phyloP scores from a whole-genome alignment of 2,329 filamentous ascomycete genomes.

The Fusarium coffeatum region DNA sequence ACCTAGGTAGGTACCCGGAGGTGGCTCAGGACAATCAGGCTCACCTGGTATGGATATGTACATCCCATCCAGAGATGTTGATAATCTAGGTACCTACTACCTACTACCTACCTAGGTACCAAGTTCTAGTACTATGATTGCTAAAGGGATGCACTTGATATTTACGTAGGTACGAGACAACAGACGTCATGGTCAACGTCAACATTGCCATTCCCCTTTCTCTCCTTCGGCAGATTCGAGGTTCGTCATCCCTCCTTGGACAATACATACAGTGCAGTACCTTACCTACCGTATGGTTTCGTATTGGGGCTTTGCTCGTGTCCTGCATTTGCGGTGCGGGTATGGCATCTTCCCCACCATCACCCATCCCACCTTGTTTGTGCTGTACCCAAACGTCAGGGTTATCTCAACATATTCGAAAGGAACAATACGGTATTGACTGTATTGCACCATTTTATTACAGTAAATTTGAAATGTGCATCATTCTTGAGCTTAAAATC shows the following conservation, averaged over 20 bases:
- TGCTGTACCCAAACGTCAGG: not conserved
- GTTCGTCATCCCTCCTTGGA: constrained; percentile 1
- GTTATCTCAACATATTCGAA: not conserved
- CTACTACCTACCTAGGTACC: too few species aligned
- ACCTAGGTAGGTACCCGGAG: not conserved
- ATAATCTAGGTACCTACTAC: too few species aligned
- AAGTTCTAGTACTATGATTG: too few species aligned
- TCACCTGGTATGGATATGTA: not conserved
- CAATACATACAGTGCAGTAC: not conserved
- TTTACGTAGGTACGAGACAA: not conserved
- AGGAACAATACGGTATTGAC: too few species aligned
- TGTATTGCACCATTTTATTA: too few species aligned
- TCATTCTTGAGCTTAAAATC: not conserved
- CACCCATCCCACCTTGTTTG: constrained; percentile 3
- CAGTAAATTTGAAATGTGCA: too few species aligned
- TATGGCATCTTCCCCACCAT: constrained; percentile 5
- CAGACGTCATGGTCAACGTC: constrained; percentile 1
- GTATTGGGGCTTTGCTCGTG: constrained; percentile 14
- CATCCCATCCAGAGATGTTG: too few species aligned
- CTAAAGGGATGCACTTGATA: too few species aligned
- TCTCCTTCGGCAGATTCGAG: not conserved
- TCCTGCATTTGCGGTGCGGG: not conserved
- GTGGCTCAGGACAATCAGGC: constrained; percentile 1
- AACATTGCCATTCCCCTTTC: not conserved
- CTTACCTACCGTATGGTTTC: not conserved